phyloP scores from a whole-genome alignment of 352 stramenopile genomes.

The Pythium insidiosum region DNA sequence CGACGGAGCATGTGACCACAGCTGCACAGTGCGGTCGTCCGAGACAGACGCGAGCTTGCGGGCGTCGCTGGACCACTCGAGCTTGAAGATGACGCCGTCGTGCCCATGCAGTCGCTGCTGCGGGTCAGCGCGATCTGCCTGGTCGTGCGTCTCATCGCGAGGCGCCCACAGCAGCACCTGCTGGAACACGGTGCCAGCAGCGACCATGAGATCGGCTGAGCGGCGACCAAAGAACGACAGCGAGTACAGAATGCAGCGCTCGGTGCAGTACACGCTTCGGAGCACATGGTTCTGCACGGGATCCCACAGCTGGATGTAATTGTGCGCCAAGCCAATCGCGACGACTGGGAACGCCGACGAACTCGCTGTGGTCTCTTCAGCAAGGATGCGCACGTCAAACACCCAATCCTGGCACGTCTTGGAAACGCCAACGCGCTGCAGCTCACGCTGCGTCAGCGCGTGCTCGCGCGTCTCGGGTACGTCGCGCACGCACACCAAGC shows the following conservation, averaged over 20 bases:
- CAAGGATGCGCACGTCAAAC: conserved; percentile 67
- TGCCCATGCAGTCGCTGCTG: conserved; percentile 71
- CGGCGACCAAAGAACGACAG: conserved; percentile 68
- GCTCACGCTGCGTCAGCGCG: conserved; percentile 2
- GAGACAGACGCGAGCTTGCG: conserved; percentile 71
- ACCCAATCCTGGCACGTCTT: conserved; percentile 82
- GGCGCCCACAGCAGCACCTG: conserved; percentile 79
- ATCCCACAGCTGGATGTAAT: conserved; percentile 79
- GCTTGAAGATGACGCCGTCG: conserved; percentile 81
- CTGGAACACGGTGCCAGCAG: conserved; percentile 81
- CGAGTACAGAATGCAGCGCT: conserved; percentile 80
- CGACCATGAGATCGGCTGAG: conserved; percentile 50
- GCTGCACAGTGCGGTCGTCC: conserved; percentile 77
- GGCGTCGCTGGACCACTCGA: conserved; percentile 66
- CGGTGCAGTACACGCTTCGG: conserved; percentile 53
- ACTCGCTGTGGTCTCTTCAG: conserved; percentile 12
- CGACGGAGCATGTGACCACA: too few species aligned
- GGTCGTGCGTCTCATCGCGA: not conserved
- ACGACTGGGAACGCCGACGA: conserved; percentile 27
- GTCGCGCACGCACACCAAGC: conserved; percentile 40
- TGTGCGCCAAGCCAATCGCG: conserved; percentile 76
- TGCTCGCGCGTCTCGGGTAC: conserved; percentile 32
- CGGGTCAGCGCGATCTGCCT: conserved; percentile 7
- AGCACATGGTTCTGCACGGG: conserved; percentile 29
- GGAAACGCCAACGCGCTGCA: conserved; percentile 28